A percentile compares a stretch with the other conserved stretches of the same genome.
Evolutionary conservation across 202 grass and related monocot genomes (phyloP).

Genomic region (Schoenoplectus tabernaemontani): DNA sequence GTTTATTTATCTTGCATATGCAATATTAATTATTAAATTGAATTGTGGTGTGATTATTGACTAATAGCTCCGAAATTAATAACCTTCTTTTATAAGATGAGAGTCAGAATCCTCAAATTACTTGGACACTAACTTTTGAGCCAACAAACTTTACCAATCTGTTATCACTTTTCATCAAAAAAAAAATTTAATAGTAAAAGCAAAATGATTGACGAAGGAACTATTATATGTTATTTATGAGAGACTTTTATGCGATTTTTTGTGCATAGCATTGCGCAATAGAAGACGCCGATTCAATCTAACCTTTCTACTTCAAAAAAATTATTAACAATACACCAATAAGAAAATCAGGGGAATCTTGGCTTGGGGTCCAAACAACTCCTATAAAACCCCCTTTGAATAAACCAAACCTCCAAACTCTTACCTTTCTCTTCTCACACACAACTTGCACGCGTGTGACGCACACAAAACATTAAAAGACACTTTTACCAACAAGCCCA

Average conservation of each 20-base stretch:
- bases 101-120: neutral
- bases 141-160: neutral
- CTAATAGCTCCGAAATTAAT: neutral
- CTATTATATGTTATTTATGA: neutral
- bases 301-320: neutral
- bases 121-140: neutral
- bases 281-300: neutral
- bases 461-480: neutral
- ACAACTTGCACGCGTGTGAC: neutral
- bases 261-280: neutral
- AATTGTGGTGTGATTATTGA: neutral
- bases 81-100: neutral
- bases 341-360: neutral
- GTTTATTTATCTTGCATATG: neutral
- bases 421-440: neutral
- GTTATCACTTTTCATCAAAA: neutral
- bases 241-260: neutral
- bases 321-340: neutral
- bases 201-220: neutral
- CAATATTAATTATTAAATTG: neutral
- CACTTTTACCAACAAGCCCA: neutral
- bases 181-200: neutral
- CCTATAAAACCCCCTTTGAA: constrained; percentile 18
- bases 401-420: neutral
- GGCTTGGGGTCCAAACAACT: neutral